phyloP scores from a whole-genome alignment of 345 rosid species.

The Bruguiera sexangula region DNA sequence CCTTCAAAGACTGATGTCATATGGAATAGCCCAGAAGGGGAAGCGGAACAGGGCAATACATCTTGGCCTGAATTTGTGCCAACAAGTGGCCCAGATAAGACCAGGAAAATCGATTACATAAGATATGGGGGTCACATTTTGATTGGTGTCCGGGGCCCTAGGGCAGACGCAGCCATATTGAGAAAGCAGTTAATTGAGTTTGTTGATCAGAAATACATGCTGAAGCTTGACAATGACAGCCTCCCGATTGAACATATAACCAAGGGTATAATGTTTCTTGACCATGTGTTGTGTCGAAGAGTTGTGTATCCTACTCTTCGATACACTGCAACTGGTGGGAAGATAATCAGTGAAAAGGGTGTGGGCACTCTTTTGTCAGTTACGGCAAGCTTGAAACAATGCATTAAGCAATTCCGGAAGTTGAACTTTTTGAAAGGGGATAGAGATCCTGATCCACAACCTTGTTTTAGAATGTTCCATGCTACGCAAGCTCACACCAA shows the following conservation, averaged over 20 bases:
- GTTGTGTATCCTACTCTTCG: constrained; percentile 96
- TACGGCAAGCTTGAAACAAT: constrained; percentile 90
- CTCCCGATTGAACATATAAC: constrained; percentile 94
- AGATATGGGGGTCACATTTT: constrained; percentile 90
- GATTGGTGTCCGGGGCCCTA: constrained; percentile 88
- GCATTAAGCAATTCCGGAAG: constrained; percentile 91
- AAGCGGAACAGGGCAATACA: constrained; percentile 86
- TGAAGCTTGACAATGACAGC: constrained; percentile 83
- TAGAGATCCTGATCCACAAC: constrained; percentile 93
- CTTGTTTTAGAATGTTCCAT: constrained; percentile 95
- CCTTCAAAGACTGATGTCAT: constrained; percentile 92
- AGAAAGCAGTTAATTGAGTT: constrained; percentile 92
- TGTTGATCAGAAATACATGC: constrained; percentile 85
- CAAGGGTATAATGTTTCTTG: constrained; percentile 97
- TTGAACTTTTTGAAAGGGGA: constrained; percentile 83
- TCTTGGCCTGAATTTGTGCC: constrained; percentile 99
- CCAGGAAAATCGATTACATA: constrained; percentile 81
- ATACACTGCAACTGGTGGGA: constrained; percentile 94
- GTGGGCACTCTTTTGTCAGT: constrained; percentile 94
- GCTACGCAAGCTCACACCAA: constrained; percentile 95
- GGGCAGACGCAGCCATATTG: constrained; percentile 90
- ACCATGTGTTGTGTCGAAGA: constrained; percentile 90
- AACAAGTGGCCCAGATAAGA: constrained; percentile 97
- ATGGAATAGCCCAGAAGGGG: constrained; percentile 94
- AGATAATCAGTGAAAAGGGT: constrained; percentile 95